A percentile compares a stretch with the other conserved stretches of the same genome.
Evolutionary conservation across 257 asterid species (phyloP).

Genomic region (Solanum acaule): DNA sequence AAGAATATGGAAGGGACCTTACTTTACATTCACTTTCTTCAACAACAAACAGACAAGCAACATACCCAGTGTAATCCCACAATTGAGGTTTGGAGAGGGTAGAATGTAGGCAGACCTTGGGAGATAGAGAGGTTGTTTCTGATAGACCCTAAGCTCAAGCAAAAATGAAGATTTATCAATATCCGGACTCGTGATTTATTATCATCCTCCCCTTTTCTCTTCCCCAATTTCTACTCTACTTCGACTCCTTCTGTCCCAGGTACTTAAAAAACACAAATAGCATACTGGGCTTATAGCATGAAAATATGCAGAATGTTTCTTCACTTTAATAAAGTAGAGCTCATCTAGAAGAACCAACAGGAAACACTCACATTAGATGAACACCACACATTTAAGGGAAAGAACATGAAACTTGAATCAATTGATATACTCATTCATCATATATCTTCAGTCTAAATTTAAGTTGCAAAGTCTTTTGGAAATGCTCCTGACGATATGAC

Average conservation of each 20-base stretch:
- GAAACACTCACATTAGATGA: neutral
- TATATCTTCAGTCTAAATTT: neutral
- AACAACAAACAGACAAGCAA: neutral
- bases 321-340: neutral
- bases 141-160: neutral
- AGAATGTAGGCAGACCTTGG: neutral
- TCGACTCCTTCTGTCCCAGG: neutral
- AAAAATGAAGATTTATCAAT: neutral
- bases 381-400: neutral
- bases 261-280: neutral
- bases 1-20: neutral
- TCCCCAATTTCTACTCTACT: neutral
- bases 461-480: neutral
- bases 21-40: neutral
- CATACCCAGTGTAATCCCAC: neutral
- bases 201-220: neutral
- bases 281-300: neutral
- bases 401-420: neutral
- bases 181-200: neutral
- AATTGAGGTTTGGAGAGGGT: neutral
- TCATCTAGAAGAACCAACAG: neutral
- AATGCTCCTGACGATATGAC: neutral
- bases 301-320: neutral
- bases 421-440: neutral
- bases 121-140: neutral